Conservation (phyloP, 2,329 filamentous ascomycete genomes). For the Fusarium austroafricanum region DNA sequence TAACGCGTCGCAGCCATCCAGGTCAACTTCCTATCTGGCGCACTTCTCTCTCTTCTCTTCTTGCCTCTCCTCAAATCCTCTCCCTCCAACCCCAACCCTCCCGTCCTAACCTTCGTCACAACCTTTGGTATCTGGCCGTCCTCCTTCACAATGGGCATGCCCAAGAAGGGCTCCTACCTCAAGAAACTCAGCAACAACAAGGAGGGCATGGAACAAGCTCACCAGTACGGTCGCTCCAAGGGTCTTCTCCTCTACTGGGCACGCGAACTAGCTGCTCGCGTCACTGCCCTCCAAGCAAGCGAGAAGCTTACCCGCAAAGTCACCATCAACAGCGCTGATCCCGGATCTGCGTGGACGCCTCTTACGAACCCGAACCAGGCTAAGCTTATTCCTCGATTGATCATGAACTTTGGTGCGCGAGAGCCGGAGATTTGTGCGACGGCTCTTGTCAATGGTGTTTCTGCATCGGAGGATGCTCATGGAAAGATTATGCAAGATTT, state of each 20-base stretch:
- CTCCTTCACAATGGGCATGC: slow-evolving; percentile 52
- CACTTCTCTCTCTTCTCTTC: slow-evolving; percentile 50
- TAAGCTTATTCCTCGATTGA: slow-evolving; percentile 52
- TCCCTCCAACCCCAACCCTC: slow-evolving; percentile 47
- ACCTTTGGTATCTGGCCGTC: slow-evolving; percentile 54
- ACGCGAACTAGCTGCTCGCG: slow-evolving; percentile 51
- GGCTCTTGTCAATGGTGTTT: slow-evolving; percentile 54
- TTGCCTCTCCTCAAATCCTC: slow-evolving; percentile 51
- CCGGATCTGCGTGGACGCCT: slow-evolving; percentile 54
- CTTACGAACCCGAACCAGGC: slow-evolving; percentile 52
- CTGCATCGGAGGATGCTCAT: slow-evolving; percentile 46
- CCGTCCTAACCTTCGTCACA: slow-evolving; percentile 54
- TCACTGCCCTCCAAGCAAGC: slow-evolving; percentile 31
- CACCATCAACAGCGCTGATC: slow-evolving; percentile 54
- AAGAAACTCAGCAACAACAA: slow-evolving; percentile 52
- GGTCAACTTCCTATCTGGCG: slow-evolving; percentile 53
- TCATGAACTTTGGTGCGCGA: slow-evolving; percentile 53
- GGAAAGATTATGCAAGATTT: slow-evolving; percentile 55
- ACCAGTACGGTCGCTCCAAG: slow-evolving; percentile 55
- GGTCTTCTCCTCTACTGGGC: slow-evolving; percentile 53
- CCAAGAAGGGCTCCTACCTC: slow-evolving; percentile 50
- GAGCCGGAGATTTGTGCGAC: slow-evolving; percentile 52
- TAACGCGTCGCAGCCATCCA: slow-evolving; percentile 46
- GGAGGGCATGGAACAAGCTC: slow-evolving; percentile 51
- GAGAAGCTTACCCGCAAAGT: slow-evolving; percentile 44